A percentile compares a stretch with the other conserved stretches of the same genome.
phyloP scores from a whole-genome alignment of 192 early-diverging fungal genomes.

The Linnemannia hyalina region DNA sequence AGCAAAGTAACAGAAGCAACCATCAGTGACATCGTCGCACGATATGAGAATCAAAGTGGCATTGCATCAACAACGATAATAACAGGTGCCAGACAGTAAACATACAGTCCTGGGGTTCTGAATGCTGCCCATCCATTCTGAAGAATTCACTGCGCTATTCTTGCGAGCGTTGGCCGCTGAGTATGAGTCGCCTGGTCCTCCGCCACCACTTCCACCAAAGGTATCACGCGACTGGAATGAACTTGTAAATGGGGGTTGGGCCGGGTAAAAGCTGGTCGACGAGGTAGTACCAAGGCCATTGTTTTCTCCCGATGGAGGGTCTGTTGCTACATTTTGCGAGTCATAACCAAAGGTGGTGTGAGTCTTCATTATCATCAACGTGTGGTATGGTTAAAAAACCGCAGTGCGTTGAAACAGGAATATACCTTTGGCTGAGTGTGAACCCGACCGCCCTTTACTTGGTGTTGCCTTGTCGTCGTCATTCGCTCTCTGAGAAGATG shows the following conservation, averaged over 20 bases:
- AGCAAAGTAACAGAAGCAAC: background rate
- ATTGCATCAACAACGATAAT: background rate
- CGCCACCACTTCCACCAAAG: slow-evolving; percentile 24
- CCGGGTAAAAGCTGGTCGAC: slow-evolving; percentile 25
- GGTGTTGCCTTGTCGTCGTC: slow-evolving; percentile 18
- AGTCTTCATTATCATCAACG: background rate
- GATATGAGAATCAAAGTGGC: background rate
- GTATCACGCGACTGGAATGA: slow-evolving; percentile 39
- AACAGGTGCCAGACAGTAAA: background rate
- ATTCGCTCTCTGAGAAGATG: background rate
- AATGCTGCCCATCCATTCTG: slow-evolving; percentile 49
- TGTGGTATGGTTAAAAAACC: background rate
- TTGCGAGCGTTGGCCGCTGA: background rate
- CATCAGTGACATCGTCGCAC: background rate
- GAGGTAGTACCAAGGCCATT: slow-evolving; percentile 13
- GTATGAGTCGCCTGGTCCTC: slow-evolving; percentile 11
- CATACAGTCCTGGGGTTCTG: slow-evolving; percentile 46
- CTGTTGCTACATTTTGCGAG: slow-evolving; percentile 1
- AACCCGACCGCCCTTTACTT: slow-evolving; percentile 12
- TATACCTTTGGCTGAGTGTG: slow-evolving; percentile 34
- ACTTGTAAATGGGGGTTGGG: slow-evolving; percentile 20
- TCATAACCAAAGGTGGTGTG: background rate
- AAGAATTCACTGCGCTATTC: slow-evolving; percentile 8
- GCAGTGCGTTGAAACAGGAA: background rate
- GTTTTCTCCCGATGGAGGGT: slow-evolving; percentile 31